A percentile compares a stretch with the other conserved stretches of the same genome.
Conservation (phyloP, 805 yeast species). For the Saccharomycopsis fermentans region DNA sequence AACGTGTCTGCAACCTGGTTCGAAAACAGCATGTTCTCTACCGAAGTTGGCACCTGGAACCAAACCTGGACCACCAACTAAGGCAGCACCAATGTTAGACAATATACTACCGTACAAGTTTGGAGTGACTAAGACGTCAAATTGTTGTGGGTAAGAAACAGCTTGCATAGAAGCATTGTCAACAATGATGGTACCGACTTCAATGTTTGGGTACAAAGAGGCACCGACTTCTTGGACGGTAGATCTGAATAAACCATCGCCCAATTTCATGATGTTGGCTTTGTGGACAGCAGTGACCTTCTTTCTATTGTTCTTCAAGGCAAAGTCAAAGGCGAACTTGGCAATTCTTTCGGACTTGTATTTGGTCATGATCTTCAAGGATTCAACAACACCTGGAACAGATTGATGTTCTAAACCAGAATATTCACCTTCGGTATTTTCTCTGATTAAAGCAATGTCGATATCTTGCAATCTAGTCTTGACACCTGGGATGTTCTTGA, state of each 20-base stretch:
- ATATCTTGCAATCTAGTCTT: slow-evolving; percentile 80
- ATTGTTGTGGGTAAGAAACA: slow-evolving; percentile 95
- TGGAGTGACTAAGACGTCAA: slow-evolving; percentile 95
- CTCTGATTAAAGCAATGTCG: slow-evolving; percentile 92
- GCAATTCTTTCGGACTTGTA: slow-evolving; percentile 95
- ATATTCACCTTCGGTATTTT: slow-evolving; percentile 98
- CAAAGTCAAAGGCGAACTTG: slow-evolving; percentile 93
- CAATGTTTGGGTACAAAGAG: slow-evolving; percentile 75
- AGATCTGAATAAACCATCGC: slow-evolving; percentile 95
- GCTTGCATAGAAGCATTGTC: slow-evolving; percentile 99
- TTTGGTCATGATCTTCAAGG: slow-evolving; percentile 88
- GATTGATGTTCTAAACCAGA: slow-evolving; percentile 97
- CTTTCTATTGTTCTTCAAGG: slow-evolving; percentile 83
- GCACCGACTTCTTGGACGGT: slow-evolving; percentile 75
- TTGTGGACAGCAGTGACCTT: slow-evolving; percentile 95
- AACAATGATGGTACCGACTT: slow-evolving; percentile 86
- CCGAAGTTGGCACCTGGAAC: slow-evolving; percentile 99
- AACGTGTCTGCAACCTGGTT: slow-evolving; percentile 99
- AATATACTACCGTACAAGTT: slow-evolving; percentile 96
- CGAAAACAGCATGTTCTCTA: slow-evolving; percentile 94
- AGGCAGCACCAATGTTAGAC: slow-evolving; percentile 96
- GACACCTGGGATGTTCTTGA: slow-evolving; percentile 91
- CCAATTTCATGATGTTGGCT: slow-evolving; percentile 98
- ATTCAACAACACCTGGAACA: slow-evolving; percentile 96
- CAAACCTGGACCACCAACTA: slow-evolving; percentile 91